Percentiles rank a stretch among this genome's conserved stretches.
Evolutionary conservation across 257 asterid genomes (phyloP).

Genomic region (Oldenlandia corymbosa): DNA sequence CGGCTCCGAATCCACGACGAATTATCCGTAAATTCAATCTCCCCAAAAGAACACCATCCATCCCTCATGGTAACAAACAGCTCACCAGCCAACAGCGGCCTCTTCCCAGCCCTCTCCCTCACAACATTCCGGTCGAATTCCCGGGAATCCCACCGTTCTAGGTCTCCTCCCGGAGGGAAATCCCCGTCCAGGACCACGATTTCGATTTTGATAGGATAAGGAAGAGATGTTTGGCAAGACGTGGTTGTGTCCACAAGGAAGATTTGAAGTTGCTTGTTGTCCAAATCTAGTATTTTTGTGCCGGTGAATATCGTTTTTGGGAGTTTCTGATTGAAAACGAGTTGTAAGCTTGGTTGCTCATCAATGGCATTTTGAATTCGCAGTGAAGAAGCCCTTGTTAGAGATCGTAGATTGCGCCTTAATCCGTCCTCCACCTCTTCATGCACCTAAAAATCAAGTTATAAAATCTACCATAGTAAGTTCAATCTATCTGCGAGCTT

Average conservation of each 20-base stretch:
- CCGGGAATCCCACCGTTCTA: conserved; percentile 26
- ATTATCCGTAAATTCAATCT: conserved; percentile 61
- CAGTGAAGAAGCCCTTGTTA: conserved; percentile 36
- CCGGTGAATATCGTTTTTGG: conserved; percentile 56
- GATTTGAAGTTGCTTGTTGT: conserved; percentile 42
- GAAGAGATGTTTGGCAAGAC: conserved; percentile 24
- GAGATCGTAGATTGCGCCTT: conserved; percentile 21
- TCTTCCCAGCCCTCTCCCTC: conserved; percentile 54
- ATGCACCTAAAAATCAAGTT: conserved; percentile 33
- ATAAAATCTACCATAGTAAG: neutral
- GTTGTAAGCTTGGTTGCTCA: conserved; percentile 24
- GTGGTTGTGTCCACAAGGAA: conserved; percentile 27
- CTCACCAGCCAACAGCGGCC: conserved; percentile 64
- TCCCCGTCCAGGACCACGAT: conserved; percentile 66
- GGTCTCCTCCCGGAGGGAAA: conserved; percentile 23
- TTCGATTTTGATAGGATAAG: conserved; percentile 38
- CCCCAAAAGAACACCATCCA: conserved; percentile 43
- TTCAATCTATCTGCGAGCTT: no score
- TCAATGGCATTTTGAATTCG: conserved; percentile 26
- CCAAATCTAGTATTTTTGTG: conserved; percentile 35
- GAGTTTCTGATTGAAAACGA: conserved; percentile 30
- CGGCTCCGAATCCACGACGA: conserved; percentile 76
- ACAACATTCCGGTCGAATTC: conserved; percentile 39
- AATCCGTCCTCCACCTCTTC: conserved; percentile 65
- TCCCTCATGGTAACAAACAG: conserved; percentile 37